Conservation (phyloP, 306 rosid species). For the Cucurbita pepo region DNA sequence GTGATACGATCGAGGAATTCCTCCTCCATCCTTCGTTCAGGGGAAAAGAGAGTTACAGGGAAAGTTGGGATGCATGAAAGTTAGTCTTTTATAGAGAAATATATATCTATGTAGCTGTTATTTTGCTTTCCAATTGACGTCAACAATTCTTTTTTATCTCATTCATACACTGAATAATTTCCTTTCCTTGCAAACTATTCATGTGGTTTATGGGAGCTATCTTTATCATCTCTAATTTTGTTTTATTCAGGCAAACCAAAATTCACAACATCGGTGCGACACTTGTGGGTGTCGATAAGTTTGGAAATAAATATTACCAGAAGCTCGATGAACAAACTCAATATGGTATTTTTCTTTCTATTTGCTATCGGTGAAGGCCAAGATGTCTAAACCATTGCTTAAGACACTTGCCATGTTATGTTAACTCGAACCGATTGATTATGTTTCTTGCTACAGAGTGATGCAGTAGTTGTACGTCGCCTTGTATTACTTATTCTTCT, state of each 20-base stretch:
- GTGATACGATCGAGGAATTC: too few species aligned
- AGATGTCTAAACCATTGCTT: neutral
- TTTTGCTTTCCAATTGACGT: neutral
- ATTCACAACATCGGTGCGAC: slow-evolving; percentile 88
- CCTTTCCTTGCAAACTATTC: neutral
- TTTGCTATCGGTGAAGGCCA: neutral
- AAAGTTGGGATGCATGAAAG: too few species aligned
- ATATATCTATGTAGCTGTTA: neutral
- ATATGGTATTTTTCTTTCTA: slow-evolving; percentile 30
- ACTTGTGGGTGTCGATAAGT: slow-evolving; percentile 82
- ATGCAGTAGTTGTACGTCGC: neutral
- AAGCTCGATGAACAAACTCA: slow-evolving; percentile 39
- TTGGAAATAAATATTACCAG: slow-evolving; percentile 89
- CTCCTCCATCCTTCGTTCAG: too few species aligned
- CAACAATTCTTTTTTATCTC: neutral
- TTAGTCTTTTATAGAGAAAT: too few species aligned
- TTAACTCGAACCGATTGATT: neutral
- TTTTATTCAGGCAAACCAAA: slow-evolving; percentile 75
- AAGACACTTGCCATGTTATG: neutral
- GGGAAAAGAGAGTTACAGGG: too few species aligned
- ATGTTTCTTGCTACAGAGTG: neutral
- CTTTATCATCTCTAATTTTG: neutral
- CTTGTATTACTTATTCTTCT: neutral
- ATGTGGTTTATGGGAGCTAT: neutral
- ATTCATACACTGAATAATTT: neutral